Conservation (phyloP, 192 early-diverging fungal species). For the Coemansia pectinata region DNA sequence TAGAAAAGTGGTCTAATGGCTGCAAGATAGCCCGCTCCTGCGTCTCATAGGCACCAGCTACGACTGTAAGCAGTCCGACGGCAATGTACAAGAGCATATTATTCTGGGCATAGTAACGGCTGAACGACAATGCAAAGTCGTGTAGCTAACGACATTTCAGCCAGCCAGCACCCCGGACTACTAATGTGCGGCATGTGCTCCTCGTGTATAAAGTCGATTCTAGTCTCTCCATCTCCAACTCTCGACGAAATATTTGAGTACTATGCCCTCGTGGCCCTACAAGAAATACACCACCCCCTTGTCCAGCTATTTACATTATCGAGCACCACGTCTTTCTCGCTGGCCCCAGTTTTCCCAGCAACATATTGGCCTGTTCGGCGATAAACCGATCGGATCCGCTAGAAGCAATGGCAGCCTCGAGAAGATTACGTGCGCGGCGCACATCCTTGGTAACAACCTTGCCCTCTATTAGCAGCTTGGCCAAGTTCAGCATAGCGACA, state of each 20-base stretch:
- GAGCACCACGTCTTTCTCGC: constrained; percentile 6
- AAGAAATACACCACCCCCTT: not conserved
- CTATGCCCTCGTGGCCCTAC: not conserved
- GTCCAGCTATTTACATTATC: constrained; percentile 12
- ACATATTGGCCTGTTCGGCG: not conserved
- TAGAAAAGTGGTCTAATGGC: constrained; percentile 51
- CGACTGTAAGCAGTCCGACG: not conserved
- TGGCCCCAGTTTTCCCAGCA: constrained; percentile 19
- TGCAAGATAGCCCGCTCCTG: constrained; percentile 25
- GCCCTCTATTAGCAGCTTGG: constrained; percentile 28
- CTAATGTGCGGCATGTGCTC: not conserved
- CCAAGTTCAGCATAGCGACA: constrained; percentile 31
- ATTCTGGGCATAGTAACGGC: not conserved
- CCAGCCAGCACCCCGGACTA: not conserved
- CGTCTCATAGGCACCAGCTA: not conserved
- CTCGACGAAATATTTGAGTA: not conserved
- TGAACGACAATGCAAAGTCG: not conserved
- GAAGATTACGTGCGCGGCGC: constrained; percentile 10
- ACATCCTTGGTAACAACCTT: constrained; percentile 10
- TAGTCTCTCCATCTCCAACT: not conserved
- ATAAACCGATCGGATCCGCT: constrained; percentile 12
- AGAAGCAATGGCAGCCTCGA: constrained; percentile 21
- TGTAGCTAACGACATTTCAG: not conserved
- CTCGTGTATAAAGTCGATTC: not conserved
- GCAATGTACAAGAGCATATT: not conserved